Conservation (phyloP, 495 filamentous ascomycete species). For the Beverwykella pulmonaria region DNA sequence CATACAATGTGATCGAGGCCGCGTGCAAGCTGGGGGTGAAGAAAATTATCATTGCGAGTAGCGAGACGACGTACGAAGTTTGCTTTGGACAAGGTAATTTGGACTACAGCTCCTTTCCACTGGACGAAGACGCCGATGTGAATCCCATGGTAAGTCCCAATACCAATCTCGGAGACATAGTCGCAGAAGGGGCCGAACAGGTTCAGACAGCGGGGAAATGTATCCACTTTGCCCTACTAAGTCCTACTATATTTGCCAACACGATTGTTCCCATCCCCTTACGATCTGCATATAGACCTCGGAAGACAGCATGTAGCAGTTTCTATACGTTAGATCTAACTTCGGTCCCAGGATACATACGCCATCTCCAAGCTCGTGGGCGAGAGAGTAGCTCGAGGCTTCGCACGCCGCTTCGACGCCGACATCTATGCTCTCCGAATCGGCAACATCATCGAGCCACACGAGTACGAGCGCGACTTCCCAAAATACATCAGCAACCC, state of each 20-base stretch:
- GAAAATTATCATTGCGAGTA: conserved; percentile 62
- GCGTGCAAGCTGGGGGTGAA: conserved; percentile 61
- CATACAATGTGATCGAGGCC: conserved; percentile 65
- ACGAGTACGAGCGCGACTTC: conserved; percentile 60
- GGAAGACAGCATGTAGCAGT: too few relatives aligned
- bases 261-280: too few relatives aligned
- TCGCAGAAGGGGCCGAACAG: too few relatives aligned
- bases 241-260: too few relatives aligned
- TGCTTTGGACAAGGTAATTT: conserved; percentile 60
- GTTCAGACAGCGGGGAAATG: too few relatives aligned
- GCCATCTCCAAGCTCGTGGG: conserved; percentile 63
- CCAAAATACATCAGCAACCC: conserved; percentile 54
- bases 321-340: too few relatives aligned
- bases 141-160: conserved; percentile 49
- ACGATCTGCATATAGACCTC: too few relatives aligned
- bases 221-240: too few relatives aligned
- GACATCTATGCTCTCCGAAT: conserved; percentile 65
- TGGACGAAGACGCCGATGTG: conserved; percentile 58
- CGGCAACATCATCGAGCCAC: conserved; percentile 60
- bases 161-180: too few relatives aligned
- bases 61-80: conserved; percentile 62
- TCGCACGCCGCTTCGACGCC: conserved; percentile 54
- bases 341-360: conserved; percentile 50
- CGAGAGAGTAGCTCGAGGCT: conserved; percentile 59
- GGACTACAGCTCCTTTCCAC: conserved; percentile 59